Evolutionary conservation across 148 eudicot species (phyloP), one percentile per base, ranked within the genome.

Genomic region (Fagopyrum tataricum): DNA sequence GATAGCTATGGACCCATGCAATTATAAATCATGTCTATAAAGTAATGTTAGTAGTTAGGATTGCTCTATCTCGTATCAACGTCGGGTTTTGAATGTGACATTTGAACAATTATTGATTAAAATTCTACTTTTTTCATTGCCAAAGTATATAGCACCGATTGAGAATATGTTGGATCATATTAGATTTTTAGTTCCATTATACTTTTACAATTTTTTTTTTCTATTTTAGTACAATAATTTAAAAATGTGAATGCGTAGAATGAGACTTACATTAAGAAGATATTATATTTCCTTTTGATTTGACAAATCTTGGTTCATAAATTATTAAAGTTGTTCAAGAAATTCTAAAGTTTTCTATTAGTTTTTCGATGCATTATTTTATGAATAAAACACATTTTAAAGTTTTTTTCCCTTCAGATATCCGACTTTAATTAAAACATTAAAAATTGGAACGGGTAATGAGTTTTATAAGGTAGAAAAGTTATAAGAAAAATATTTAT

Each of bases 41-140:
- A 70, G 55, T 72, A 76, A 46, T 44, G 23, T 41, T 66, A 67
- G 58, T 68, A 66, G 73, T 68, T 67, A 37, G 37, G 44, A 26
- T 6, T 67, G 70, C 44, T 24, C 44, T 42, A 51, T 48, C 47
- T 20, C 47, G 41, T 55, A 72, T 76, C 78, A 71, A 51, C 69
- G 44, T 64, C 44, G 14, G 69, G 69, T 64, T 43, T 66, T 81
- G 83, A 81, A 71, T 9, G 78, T 78, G 80, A 77, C 78, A 66
- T 77, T 46, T 72, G 42, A 77, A 53, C 78, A 66, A 74, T 55
- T 39, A 37, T 37, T 64, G 39, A 31, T 64, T 37, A 14, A 18
- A 8, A 6, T 55, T 44, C 72, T 67, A 73, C 48, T 67, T 64
- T 64, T 31, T 31, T 64, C 44, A 37, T 64, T 64, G 69, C 17